Percentiles rank a stretch among this genome's conserved stretches.
Conservation (phyloP, 2,329 filamentous ascomycete genomes). For the Rutstroemia sydowiana region DNA sequence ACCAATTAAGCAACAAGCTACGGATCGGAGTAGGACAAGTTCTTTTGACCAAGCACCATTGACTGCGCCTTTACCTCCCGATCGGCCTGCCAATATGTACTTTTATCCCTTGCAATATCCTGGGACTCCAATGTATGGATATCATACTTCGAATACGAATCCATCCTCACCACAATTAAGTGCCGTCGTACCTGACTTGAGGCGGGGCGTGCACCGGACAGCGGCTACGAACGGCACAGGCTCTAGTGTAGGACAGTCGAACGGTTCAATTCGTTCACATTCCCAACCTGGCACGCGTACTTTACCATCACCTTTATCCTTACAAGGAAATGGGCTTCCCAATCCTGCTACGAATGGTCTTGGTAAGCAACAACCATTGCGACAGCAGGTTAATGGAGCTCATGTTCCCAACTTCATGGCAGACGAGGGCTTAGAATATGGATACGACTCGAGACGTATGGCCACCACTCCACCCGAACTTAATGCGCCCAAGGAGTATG, state of each 20-base stretch:
- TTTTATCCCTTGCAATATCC: constrained; percentile 40
- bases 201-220: constrained; percentile 50
- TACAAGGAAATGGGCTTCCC: constrained; percentile 32
- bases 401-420: constrained; percentile 49
- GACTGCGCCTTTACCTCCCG: constrained; percentile 41
- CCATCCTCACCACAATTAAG: constrained; percentile 48
- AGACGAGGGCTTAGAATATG: constrained; percentile 36
- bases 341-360: constrained; percentile 28
- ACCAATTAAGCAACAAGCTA: constrained; percentile 34
- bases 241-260: constrained; percentile 35
- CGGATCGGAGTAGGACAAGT: constrained; percentile 48
- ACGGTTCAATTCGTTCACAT: constrained; percentile 54
- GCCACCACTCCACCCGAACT: constrained; percentile 24
- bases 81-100: constrained; percentile 45
- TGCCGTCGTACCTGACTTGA: constrained; percentile 42
- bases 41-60: constrained; percentile 56
- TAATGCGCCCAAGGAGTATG: constrained; percentile 27
- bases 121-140: constrained; percentile 39
- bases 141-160: constrained; percentile 45
- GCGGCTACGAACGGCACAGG: constrained; percentile 42
- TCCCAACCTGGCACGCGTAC: constrained; percentile 53
- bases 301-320: constrained; percentile 29
- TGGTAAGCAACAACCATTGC: constrained; percentile 22
- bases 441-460: constrained; percentile 15
- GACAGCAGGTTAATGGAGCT: constrained; percentile 38